phyloP scores from a whole-genome alignment of 2,329 filamentous ascomycete species.

The Sporothrix inflata region DNA sequence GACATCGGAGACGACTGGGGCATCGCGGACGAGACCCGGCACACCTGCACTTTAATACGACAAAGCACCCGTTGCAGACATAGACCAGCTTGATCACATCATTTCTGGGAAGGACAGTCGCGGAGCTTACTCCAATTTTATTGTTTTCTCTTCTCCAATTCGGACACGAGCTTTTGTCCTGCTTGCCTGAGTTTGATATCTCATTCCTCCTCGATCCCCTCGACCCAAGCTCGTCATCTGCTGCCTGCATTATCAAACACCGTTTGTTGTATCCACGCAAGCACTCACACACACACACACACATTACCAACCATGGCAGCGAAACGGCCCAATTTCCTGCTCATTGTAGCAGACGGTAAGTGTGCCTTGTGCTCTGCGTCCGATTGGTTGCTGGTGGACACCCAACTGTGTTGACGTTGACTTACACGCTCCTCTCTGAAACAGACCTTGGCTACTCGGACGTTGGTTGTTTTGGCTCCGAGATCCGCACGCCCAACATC shows the following conservation, averaged over 20 bases:
- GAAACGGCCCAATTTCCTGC: constrained; percentile 12
- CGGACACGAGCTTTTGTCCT: not conserved
- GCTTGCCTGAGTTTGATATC: not conserved
- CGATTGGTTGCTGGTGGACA: not conserved
- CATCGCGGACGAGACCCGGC: not conserved
- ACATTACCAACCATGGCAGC: not conserved
- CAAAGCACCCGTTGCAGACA: not conserved
- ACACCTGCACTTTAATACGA: not conserved
- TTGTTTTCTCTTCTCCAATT: not conserved
- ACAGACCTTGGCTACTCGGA: constrained; percentile 19
- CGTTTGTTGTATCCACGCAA: not conserved
- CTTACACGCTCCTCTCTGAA: not conserved
- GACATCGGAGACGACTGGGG: not conserved
- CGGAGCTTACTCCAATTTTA: constrained; percentile 1
- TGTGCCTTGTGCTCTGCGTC: not conserved
- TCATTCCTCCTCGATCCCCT: not conserved
- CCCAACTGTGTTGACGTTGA: not conserved
- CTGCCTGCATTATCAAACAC: constrained; percentile 5
- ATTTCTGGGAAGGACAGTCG: not conserved
- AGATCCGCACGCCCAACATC: constrained; percentile 17
- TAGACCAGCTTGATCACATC: not conserved
- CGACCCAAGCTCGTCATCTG: not conserved
- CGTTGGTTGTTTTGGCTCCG: constrained; percentile 14
- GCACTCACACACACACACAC: not conserved
- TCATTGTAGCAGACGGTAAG: constrained; percentile 22